A percentile compares a stretch with the other conserved stretches of the same genome.
These are phyloP conservation scores for Coccomyxa subellipsoidea DNA, from an alignment of 163 green algal genomes.

Conservation along the genomic window DNA sequence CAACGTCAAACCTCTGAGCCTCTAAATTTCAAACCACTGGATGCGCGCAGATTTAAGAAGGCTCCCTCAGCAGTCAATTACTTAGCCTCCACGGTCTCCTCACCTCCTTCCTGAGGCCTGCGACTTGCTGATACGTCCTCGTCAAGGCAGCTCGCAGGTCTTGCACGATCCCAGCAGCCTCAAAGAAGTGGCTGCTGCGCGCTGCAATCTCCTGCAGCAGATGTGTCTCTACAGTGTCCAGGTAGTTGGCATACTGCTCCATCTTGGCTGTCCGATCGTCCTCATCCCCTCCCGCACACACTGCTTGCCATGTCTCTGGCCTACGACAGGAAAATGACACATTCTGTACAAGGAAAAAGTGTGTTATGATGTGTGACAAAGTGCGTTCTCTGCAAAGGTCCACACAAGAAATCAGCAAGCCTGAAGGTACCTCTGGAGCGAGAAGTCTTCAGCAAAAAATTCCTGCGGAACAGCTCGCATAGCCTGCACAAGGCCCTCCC, in stretches of 20 bases:
- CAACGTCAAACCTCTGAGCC: too few species aligned
- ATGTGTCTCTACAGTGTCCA: conserved; percentile 74
- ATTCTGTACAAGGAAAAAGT: too few species aligned
- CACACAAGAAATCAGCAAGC: too few species aligned
- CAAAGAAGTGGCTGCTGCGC: conserved; percentile 66
- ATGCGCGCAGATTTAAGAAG: too few species aligned
- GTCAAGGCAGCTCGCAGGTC: conserved; percentile 48
- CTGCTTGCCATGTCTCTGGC: conserved; percentile 34
- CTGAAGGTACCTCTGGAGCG: conserved; percentile 44
- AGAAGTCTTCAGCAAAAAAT: conserved; percentile 80
- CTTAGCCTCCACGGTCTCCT: too few species aligned
- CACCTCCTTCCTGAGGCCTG: conserved; percentile 41
- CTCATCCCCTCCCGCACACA: conserved; percentile 24
- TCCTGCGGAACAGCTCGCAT: conserved; percentile 63
- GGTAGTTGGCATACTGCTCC: conserved; percentile 20
- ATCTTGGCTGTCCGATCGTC: conserved; percentile 25
- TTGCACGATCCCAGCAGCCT: conserved; percentile 61
- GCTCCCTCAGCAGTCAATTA: too few species aligned
- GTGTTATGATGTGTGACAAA: too few species aligned
- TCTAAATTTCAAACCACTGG: too few species aligned
- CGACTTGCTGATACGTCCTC: conserved; percentile 36
- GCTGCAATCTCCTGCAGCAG: conserved; percentile 72
- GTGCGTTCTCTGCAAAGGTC: too few species aligned
- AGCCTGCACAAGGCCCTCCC: conserved; percentile 64
- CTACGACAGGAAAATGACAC: too few species aligned